These are phyloP conservation scores for Calycina marina DNA, from an alignment of 2,329 filamentous ascomycete species.

Conservation along the genomic window DNA sequence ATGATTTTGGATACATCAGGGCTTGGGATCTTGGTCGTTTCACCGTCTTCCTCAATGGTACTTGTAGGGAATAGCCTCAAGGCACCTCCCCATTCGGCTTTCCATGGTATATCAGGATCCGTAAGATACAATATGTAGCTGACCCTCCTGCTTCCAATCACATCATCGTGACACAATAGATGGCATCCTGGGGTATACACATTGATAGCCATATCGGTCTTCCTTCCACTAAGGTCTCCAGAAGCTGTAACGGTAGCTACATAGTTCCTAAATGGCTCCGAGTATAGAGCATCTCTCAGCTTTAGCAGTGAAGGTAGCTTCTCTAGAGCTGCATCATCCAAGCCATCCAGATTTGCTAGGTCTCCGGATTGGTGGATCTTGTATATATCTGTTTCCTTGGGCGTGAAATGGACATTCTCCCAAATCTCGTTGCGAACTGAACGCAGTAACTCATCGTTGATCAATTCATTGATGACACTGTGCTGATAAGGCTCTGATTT, in stretches of 20 bases:
- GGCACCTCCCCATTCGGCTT: slow-evolving; percentile 83
- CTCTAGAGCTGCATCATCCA: slow-evolving; percentile 72
- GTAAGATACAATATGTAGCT: slow-evolving; percentile 96
- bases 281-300: slow-evolving; percentile 92
- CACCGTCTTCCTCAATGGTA: slow-evolving; percentile 50
- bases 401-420: slow-evolving; percentile 84
- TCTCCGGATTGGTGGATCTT: slow-evolving; percentile 98
- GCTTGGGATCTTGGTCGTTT: slow-evolving; percentile 63
- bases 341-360: slow-evolving; percentile 86
- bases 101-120: slow-evolving; percentile 82
- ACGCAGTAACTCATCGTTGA: slow-evolving; percentile 70
- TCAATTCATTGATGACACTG: slow-evolving; percentile 69
- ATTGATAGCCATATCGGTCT: slow-evolving; percentile 99
- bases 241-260: slow-evolving; percentile 74
- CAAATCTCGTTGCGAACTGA: slow-evolving; percentile 79
- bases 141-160: slow-evolving; percentile 89
- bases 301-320: slow-evolving; percentile 80
- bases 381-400: slow-evolving; percentile 99
- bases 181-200: slow-evolving; percentile 95
- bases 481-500: slow-evolving; percentile 70
- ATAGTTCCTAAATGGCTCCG: slow-evolving; percentile 75
- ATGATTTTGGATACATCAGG: slow-evolving; percentile 71
- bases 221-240: slow-evolving; percentile 75
- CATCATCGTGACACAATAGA: slow-evolving; percentile 92
- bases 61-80: slow-evolving; percentile 70